Percentiles rank a stretch among this genome's conserved stretches.
These are phyloP conservation scores for Bruguiera hainesii DNA, from an alignment of 441 rosid species.

Conservation along the genomic window DNA sequence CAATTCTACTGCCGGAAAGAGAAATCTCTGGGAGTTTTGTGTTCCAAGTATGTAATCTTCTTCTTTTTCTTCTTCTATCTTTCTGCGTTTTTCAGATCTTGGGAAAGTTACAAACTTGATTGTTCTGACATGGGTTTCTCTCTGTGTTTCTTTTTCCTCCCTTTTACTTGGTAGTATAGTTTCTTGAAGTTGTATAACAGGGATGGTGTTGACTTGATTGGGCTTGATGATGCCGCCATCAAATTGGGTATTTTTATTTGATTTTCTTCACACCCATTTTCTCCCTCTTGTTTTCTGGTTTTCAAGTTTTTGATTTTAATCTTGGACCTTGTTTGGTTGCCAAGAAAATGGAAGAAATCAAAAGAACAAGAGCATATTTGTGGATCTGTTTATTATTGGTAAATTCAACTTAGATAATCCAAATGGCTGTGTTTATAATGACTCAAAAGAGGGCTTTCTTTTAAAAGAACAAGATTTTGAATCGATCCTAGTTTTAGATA, in stretches of 20 bases:
- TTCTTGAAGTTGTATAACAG: constrained; percentile 70
- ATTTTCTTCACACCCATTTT: neutral
- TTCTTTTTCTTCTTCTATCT: neutral
- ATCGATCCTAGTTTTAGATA: no score
- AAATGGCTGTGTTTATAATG: neutral
- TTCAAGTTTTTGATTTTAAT: neutral
- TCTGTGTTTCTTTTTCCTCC: neutral
- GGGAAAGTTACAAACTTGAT: neutral
- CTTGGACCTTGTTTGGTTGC: neutral
- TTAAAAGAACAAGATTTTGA: neutral
- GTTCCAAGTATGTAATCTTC: constrained; percentile 50
- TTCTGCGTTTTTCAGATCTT: neutral
- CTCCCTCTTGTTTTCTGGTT: neutral
- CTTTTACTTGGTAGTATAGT: constrained; percentile 29
- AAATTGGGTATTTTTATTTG: constrained; percentile 50
- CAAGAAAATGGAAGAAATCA: constrained; percentile 1
- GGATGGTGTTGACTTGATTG: constrained; percentile 57
- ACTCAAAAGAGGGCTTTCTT: neutral
- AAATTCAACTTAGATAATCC: neutral
- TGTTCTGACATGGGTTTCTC: neutral
- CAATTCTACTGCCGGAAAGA: constrained; percentile 68
- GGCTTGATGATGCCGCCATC: constrained; percentile 81
- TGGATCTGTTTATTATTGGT: neutral
- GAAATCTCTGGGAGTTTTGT: constrained; percentile 84
- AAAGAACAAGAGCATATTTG: neutral